Base-by-base conservation (phyloP, 2,329 filamentous ascomycete genomes). In the Calonectria naviculata region DNA sequence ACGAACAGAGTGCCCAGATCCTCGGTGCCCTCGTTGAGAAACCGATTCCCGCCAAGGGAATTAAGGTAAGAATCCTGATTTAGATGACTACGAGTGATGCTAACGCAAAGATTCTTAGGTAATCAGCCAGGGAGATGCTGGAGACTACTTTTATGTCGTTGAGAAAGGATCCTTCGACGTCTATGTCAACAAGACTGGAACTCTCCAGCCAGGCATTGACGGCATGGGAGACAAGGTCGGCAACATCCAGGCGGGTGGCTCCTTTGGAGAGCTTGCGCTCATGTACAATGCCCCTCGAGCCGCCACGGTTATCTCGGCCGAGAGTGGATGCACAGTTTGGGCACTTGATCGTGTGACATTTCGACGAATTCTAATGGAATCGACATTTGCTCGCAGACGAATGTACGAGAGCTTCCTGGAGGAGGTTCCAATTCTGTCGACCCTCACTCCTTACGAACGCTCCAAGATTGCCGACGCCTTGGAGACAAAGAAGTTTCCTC, bases 211-310 rank as follows among this genome's bases (percentile, higher is more conserved):
- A 9, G 96, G 96, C 0, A 87, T 90, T 0, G 92, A 95, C 56
- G 97, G 96, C 13, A 89, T 98, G 85, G 97, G 97, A 61, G 88
- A 89, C 71, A 94, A 95, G 78, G 96, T 98, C 31, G 92, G 91
- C 77, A 92, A 89, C 42, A 97, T 97, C 69, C 93, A 94, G 52
- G 91, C 95, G 4, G 97, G 97, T 61, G 95, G 95, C 72, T 98
- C 95, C 5, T 99, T 99, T 83, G 97, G 97, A 78, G 97, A 99
- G 85, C 89, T 99, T 68, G 97, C 97, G 15, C 88, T 99, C 79
- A 98, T 99, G 97, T 98, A 99, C 87, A 98, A 98, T 80, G 95
- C 97, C 26, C 97, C 97, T 29, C 94, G 97, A 80, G 97, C 97
- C 47, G 97, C 97, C 4, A 98, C 97, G 0, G 94, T 99, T 71